Conservation (phyloP, 1,284 basidiomycete genomes). For the Pseudozyma sp. region DNA sequence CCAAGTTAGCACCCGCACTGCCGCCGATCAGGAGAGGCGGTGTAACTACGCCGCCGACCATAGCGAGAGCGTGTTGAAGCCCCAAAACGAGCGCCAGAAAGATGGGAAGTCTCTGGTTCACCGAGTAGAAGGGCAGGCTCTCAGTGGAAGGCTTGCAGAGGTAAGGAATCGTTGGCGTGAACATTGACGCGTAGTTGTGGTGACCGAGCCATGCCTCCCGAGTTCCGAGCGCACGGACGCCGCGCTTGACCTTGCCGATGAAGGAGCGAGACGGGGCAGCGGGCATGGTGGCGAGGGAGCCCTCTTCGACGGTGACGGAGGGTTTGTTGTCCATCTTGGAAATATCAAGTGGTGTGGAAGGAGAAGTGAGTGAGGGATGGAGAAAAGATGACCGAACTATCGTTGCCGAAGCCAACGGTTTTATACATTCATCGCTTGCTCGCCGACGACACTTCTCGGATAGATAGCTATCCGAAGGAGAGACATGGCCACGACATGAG, state of each 20-base stretch:
- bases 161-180: conserved; percentile 32
- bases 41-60: conserved; percentile 38
- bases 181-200: conserved; percentile 29
- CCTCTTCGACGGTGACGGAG: conserved; percentile 19
- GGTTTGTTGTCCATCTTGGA: conserved; percentile 22
- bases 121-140: conserved; percentile 31
- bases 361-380: not conserved
- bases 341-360: not conserved
- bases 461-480: conserved; percentile 2
- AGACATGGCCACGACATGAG: too few species aligned
- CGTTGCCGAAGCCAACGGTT: not conserved
- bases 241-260: conserved; percentile 17
- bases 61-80: conserved; percentile 24
- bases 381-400: not conserved
- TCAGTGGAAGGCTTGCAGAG: conserved; percentile 12
- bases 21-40: conserved; percentile 34
- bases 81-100: conserved; percentile 21
- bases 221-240: conserved; percentile 17
- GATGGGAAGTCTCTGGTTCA: conserved; percentile 25
- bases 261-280: conserved; percentile 18
- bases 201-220: conserved; percentile 38
- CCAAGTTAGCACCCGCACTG: conserved; percentile 20
- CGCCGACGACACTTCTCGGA: not conserved
- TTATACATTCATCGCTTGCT: not conserved
- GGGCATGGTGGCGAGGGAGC: conserved; percentile 23